Percentiles rank a stretch among this genome's conserved stretches.
These are phyloP conservation scores for Saccharomyces eubayanus DNA, from an alignment of 805 yeast species.

Conservation along the genomic window DNA sequence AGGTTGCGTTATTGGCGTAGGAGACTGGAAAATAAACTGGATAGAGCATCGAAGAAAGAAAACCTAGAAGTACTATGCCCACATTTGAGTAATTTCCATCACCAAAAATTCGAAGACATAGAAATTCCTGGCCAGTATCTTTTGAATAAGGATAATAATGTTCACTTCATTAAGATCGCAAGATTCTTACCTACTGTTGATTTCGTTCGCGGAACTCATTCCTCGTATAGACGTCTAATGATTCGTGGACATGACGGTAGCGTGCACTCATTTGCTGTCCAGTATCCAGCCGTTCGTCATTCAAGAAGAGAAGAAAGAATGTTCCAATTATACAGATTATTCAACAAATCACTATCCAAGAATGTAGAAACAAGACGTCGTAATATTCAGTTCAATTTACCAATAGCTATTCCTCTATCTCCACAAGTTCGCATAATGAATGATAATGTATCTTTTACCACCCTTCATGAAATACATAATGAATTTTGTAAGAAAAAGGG, in stretches of 20 bases:
- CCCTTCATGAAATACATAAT: constrained; percentile 79
- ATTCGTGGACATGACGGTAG: constrained; percentile 93
- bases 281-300: constrained; percentile 95
- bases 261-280: constrained; percentile 87
- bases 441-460: constrained; percentile 63
- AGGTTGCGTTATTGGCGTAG: constrained; percentile 89
- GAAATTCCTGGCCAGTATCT: constrained; percentile 96
- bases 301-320: constrained; percentile 94
- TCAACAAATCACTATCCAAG: constrained; percentile 70
- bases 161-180: constrained; percentile 89
- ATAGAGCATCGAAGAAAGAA: constrained; percentile 69
- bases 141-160: constrained; percentile 75
- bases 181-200: constrained; percentile 85
- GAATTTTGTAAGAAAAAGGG: constrained; percentile 67
- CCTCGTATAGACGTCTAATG: constrained; percentile 80
- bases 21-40: constrained; percentile 83
- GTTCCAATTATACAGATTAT: constrained; percentile 81
- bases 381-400: constrained; percentile 74
- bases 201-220: constrained; percentile 79
- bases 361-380: constrained; percentile 86
- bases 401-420: constrained; percentile 86
- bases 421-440: constrained; percentile 91
- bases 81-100: constrained; percentile 93
- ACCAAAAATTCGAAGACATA: constrained; percentile 94
- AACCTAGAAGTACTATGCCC: constrained; percentile 88